Evolutionary conservation across 169 alveolate genomes (phyloP), one percentile per base, ranked within the genome.

Genomic region (Plasmodium falciparum): DNA sequence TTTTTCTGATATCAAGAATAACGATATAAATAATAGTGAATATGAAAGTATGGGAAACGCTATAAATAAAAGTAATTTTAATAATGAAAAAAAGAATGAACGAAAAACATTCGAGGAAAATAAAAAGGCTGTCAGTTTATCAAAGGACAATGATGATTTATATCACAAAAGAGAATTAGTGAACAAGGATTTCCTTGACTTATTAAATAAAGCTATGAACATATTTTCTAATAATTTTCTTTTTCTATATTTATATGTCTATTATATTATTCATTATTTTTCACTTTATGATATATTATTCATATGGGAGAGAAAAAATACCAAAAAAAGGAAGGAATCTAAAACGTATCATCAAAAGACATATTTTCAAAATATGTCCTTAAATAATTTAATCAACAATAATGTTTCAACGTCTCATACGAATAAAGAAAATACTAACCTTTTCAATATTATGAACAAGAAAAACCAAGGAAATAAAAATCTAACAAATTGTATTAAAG

Each of bases 281-380:
- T 66, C 17, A 24, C 17, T 83, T 6, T 70, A 67, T 69, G 83
- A 83, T 54, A 50, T 83, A 39, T 83, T 83, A 52, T 83, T 83
- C 59, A 69, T 15, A 26, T 83, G 91, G 91, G 91, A 83, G 39
- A 83, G 58, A 26, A 50, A 45, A 67, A 63, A 83, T 49, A 50
- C 45, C 13, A 83, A 83, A 11, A 29, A 80, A 54, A 56, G 22
- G 33, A 83, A 69, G 1, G 9, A 39, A 39, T 39, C 6, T 39
- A 39, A 39, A 39, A 39, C 0, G 47, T 39, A 50, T 29, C 45
- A 9, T 71, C 67, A 11, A n/a, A 20, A 22, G 54, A 67, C 47
- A 67, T 20, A 62, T 62, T 17, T 62, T 62, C 47, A 39, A 39
- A 39, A 39, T 39, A 39, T 39, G 47, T 39, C 12, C 13, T 20